A percentile compares a stretch with the other conserved stretches of the same genome.
phyloP scores from a whole-genome alignment of 2,329 filamentous ascomycete species.

The Arthrobotrys iridis region DNA sequence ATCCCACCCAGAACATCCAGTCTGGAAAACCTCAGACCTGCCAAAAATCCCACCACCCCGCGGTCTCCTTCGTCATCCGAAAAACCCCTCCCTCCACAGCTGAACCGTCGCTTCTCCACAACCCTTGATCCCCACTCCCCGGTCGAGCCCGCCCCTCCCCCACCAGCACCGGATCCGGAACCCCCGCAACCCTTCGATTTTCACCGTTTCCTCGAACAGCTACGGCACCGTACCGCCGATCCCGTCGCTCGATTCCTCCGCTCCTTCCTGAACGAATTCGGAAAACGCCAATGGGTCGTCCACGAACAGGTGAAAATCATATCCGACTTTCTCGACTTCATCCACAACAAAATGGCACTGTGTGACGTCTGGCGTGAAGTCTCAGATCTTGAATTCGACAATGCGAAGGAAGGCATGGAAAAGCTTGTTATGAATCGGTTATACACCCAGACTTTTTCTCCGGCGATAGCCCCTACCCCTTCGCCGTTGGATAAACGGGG shows the following conservation, averaged over 20 bases:
- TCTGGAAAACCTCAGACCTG: constrained; percentile 46
- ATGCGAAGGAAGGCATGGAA: constrained; percentile 98
- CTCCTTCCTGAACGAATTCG: constrained; percentile 93
- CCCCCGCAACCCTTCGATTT: constrained; percentile 86
- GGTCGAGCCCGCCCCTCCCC: constrained; percentile 62
- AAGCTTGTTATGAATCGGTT: constrained; percentile 98
- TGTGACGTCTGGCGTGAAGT: constrained; percentile 97
- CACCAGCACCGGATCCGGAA: constrained; percentile 64
- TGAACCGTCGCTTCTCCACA: constrained; percentile 45
- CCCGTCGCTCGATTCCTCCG: constrained; percentile 95
- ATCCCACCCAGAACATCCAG: constrained; percentile 53
- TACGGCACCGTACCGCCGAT: constrained; percentile 96
- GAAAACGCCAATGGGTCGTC: constrained; percentile 98
- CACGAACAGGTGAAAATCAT: constrained; percentile 99
- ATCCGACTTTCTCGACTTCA: constrained; percentile 93
- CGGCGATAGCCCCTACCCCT: constrained; percentile 83
- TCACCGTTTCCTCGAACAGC: constrained; percentile 92
- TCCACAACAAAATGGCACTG: constrained; percentile 96
- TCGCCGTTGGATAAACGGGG: constrained; percentile 73
- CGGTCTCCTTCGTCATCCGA: background rate
- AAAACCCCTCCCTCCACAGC: constrained; percentile 25
- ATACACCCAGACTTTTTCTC: constrained; percentile 95
- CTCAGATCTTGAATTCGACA: constrained; percentile 96
- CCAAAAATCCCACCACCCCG: constrained; percentile 30
- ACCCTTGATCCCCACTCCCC: constrained; percentile 48